Conservation (phyloP, 768 basidiomycete species). For the Pisolithus albus region DNA sequence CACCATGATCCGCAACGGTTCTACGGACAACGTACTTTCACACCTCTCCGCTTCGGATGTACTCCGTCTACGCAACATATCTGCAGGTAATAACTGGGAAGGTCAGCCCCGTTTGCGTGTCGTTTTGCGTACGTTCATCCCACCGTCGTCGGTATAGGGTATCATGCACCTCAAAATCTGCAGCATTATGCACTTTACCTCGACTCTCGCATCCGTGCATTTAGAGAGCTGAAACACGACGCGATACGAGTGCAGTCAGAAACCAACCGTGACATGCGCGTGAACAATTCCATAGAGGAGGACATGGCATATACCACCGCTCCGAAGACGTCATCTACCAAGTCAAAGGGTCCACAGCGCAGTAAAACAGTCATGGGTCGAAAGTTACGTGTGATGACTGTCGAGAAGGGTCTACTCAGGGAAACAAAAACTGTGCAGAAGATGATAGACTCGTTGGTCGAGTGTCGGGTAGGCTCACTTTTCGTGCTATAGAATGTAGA, state of each 20-base stretch:
- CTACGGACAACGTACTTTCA: constrained; percentile 85
- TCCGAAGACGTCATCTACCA: constrained; percentile 28
- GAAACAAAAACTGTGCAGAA: constrained; percentile 89
- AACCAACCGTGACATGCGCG: constrained; percentile 79
- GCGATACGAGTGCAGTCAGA: constrained; percentile 92
- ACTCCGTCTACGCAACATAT: constrained; percentile 75
- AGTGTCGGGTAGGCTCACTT: constrained; percentile 66
- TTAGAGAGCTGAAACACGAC: constrained; percentile 88
- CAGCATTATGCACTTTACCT: constrained; percentile 85
- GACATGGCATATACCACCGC: constrained; percentile 32
- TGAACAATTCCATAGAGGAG: constrained; percentile 56
- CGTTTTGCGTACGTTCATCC: constrained; percentile 1
- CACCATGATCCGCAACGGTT: constrained; percentile 94
- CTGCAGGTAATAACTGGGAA: constrained; percentile 74
- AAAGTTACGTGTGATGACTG: constrained; percentile 84
- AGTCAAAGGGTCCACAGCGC: constrained; percentile 38
- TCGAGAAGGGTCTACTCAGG: constrained; percentile 90
- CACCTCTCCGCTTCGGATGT: constrained; percentile 79
- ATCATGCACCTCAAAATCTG: constrained; percentile 78
- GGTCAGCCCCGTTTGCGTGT: constrained; percentile 39
- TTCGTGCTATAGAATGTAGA: neutral
- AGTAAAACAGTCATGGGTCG: constrained; percentile 78
- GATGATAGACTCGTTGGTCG: constrained; percentile 82
- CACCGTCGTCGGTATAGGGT: constrained; percentile 44
- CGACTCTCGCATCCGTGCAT: constrained; percentile 81